phyloP scores from a whole-genome alignment of 2,329 filamentous ascomycete species.

The Fusarium metavorans region DNA sequence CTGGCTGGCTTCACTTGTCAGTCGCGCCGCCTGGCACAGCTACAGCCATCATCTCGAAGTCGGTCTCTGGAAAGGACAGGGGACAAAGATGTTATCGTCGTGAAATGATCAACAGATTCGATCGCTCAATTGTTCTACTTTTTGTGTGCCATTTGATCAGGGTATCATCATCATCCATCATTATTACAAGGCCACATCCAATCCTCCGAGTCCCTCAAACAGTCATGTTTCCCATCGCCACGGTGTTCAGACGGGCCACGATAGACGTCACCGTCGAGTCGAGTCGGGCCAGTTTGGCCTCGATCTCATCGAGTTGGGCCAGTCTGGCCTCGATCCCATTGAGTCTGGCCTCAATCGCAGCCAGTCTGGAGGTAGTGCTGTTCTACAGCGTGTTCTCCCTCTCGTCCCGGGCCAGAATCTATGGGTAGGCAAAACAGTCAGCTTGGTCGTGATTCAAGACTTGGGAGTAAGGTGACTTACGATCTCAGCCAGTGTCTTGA shows the following conservation, averaged over 20 bases:
- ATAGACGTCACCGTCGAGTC: neutral
- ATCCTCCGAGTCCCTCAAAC: neutral
- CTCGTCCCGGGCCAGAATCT: neutral
- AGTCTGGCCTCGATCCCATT: neutral
- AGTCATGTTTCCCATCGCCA: neutral
- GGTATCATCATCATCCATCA: neutral
- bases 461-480: neutral
- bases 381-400: neutral
- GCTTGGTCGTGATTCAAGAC: neutral
- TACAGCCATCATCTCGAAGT: neutral
- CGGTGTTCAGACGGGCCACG: neutral
- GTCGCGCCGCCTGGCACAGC: neutral
- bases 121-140: neutral
- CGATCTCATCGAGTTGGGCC: neutral
- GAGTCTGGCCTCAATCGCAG: neutral
- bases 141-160: neutral
- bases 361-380: neutral
- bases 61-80: neutral
- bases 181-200: neutral
- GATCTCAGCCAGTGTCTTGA: neutral
- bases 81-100: neutral
- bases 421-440: neutral
- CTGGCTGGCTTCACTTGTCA: neutral
- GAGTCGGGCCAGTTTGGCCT: neutral
- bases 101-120: neutral